Evolutionary conservation across 305 asterid species (phyloP), one percentile per base, ranked within the genome.

Genomic region (Rubia occidens): DNA sequence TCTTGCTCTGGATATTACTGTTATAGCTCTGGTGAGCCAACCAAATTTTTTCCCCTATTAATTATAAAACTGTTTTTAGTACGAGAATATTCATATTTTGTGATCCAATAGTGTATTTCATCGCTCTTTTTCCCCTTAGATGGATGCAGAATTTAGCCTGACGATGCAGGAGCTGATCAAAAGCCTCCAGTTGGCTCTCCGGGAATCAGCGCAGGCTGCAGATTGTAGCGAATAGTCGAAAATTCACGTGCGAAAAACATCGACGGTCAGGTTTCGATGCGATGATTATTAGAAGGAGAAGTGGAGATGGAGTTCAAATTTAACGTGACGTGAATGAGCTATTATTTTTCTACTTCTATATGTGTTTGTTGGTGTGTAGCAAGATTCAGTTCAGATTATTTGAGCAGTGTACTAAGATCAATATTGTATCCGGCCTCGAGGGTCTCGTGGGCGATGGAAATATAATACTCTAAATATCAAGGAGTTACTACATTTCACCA

Each of bases 121-220:
- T 54, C 1, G 60, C 17, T 54, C 10, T n/a, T 18, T 2, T 56
- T 3, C 17, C 9, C 20, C 8, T 5, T 67, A 79, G 87, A 79
- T 81, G 80, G 84, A 78, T 58, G 69, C 82, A 66, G 85, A 79
- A 49, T 77, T 74, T 73, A 56, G 54, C 70, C 29, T 81, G 84
- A 75, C 78, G n/a, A 53, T 71, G 64, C 65, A 75, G 70, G 82
- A 79, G 59, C 65, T 83, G 6, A 80, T 77, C 44, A 62, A 49
- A 32, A 71, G 59, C 40, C 82, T 85, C 45, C 79, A 77, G 44
- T 72, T 53, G 18, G 82, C 75, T 62, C 75, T 85, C 43, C 65
- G 66, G 68, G 67, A 37, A 15, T 35, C 35, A 11, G 59, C 3
- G 1, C 53, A 42, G n/a, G 51, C 14, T 1, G 69, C 17, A 32